Percentiles rank a stretch among this genome's conserved stretches.
These are phyloP conservation scores for Lathyrus tuberosus DNA, from an alignment of 306 rosid genomes.

Conservation along the genomic window DNA sequence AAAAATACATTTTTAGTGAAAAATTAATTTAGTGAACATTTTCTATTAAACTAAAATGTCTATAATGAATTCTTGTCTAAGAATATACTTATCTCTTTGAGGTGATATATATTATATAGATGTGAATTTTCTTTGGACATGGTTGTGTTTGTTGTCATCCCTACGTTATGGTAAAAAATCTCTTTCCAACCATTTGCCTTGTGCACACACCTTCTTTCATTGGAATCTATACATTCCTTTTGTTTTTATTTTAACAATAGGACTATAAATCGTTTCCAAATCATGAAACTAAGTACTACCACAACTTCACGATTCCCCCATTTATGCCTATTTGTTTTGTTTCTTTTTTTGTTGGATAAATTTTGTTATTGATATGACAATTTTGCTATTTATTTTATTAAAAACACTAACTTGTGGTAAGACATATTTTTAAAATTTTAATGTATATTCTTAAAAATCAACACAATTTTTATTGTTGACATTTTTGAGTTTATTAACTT, in stretches of 20 bases:
- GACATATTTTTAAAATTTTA: no score
- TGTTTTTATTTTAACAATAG: not conserved
- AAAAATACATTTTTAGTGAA: no score
- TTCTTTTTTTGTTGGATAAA: not conserved
- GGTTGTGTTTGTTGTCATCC: slow-evolving; percentile 13
- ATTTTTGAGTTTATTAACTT: no score
- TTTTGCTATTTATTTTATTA: no score
- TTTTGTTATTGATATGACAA: not conserved
- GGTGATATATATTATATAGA: not conserved
- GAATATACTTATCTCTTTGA: not conserved
- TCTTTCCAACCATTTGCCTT: not conserved
- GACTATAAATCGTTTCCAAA: not conserved
- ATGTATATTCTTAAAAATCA: no score
- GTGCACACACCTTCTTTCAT: not conserved
- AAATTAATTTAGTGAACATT: no score
- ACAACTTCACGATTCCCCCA: not conserved
- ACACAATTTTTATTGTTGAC: no score
- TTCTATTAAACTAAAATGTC: no score
- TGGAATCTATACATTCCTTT: slow-evolving; percentile 7
- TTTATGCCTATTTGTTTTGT: not conserved
- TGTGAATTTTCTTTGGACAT: slow-evolving; percentile 7
- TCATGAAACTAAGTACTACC: not conserved
- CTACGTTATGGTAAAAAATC: not conserved
- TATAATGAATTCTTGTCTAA: not conserved
- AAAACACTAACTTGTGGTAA: no score